A percentile compares a stretch with the other conserved stretches of the same genome.
Conservation (phyloP, 2,329 filamentous ascomycete species). For the Pestalotiopsis fici region DNA sequence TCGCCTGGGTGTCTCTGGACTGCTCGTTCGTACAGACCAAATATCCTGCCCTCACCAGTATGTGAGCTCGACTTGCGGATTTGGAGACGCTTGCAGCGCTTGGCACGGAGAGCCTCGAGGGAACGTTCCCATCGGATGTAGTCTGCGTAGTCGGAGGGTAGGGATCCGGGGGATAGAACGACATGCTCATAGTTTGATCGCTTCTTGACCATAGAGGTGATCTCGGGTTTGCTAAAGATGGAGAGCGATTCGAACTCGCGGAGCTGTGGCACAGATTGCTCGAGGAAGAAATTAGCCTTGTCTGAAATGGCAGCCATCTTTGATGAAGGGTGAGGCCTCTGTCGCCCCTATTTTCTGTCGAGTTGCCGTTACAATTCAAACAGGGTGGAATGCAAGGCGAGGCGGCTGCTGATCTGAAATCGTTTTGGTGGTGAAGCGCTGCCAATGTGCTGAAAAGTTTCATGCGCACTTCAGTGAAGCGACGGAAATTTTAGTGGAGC, state of each 20-base stretch:
- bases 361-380: not conserved
- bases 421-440: not conserved
- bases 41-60: constrained; percentile 78
- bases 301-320: constrained; percentile 83
- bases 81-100: constrained; percentile 79
- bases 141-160: constrained; percentile 76
- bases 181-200: constrained; percentile 92
- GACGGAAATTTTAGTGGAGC: constrained; percentile 8
- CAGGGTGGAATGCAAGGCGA: not conserved
- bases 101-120: constrained; percentile 75
- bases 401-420: too few relatives aligned
- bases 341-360: not conserved
- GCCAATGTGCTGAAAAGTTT: not conserved
- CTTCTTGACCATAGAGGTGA: constrained; percentile 83
- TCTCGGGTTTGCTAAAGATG: constrained; percentile 89
- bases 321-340: not conserved
- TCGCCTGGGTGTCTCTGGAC: constrained; percentile 84
- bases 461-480: not conserved
- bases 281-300: constrained; percentile 93
- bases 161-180: constrained; percentile 78
- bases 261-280: constrained; percentile 88
- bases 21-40: constrained; percentile 85
- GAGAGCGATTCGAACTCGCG: constrained; percentile 90
- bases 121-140: constrained; percentile 76
- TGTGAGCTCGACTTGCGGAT: constrained; percentile 70